These are phyloP conservation scores for Leishmania mexicana DNA, from an alignment of 208 protist genomes.

Conservation along the genomic window DNA sequence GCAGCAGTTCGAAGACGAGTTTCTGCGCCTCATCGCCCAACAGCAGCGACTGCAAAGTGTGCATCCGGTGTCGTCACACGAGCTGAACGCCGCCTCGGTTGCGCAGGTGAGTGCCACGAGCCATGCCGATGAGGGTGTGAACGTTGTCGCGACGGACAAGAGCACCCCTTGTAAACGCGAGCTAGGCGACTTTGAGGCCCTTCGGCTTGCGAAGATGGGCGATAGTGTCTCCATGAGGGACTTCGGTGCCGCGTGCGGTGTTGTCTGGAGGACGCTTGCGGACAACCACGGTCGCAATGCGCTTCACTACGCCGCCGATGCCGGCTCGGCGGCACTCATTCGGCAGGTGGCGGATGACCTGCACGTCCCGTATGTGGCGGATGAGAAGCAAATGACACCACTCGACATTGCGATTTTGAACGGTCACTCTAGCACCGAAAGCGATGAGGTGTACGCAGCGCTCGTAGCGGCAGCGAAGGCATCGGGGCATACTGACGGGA, in stretches of 20 bases:
- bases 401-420: slow-evolving; percentile 80
- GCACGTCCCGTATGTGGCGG: slow-evolving; percentile 57
- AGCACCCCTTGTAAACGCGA: slow-evolving; percentile 29
- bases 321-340: slow-evolving; percentile 51
- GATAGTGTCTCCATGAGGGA: slow-evolving; percentile 63
- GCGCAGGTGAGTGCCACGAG: slow-evolving; percentile 34
- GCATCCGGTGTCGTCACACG: slow-evolving; percentile 16
- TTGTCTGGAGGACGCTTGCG: slow-evolving; percentile 44
- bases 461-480: slow-evolving; percentile 31
- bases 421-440: slow-evolving; percentile 27
- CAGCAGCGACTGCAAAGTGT: slow-evolving; percentile 24
- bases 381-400: slow-evolving; percentile 75
- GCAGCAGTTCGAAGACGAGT: slow-evolving; percentile 37
- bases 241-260: slow-evolving; percentile 38
- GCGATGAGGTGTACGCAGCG: slow-evolving; percentile 37
- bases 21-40: slow-evolving; percentile 18
- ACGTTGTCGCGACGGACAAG: slow-evolving; percentile 48
- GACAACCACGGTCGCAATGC: slow-evolving; percentile 83
- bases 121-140: slow-evolving; percentile 37
- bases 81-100: slow-evolving; percentile 29
- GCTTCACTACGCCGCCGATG: slow-evolving; percentile 86
- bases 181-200: slow-evolving; percentile 83
- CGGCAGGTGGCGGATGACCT: slow-evolving; percentile 42
- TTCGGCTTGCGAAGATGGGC: slow-evolving; percentile 85
- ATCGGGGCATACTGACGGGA: slow-evolving; percentile 26